Conservation (phyloP, 371 early-diverging fungal genomes). For the Quaeritorhiza haematococci region DNA sequence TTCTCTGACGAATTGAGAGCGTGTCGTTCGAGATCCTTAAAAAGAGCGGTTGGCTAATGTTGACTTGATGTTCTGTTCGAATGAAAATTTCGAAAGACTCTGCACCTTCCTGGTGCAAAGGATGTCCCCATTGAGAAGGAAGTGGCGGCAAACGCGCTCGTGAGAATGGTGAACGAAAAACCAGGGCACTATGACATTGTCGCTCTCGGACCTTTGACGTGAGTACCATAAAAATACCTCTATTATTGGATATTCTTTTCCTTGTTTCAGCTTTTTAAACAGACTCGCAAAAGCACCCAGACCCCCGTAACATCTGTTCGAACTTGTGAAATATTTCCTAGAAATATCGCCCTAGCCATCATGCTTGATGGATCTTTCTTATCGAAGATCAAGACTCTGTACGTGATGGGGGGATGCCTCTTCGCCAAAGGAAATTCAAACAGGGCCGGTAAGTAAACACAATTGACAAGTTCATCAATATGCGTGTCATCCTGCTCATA, state of each 20-base stretch:
- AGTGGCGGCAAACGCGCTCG: constrained; percentile 20
- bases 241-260: neutral
- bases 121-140: constrained; percentile 5
- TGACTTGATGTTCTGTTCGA: no score
- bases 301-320: no score
- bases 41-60: no score
- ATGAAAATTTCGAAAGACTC: no score
- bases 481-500: no score
- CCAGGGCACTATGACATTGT: constrained; percentile 20
- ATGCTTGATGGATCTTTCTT: constrained; percentile 28
- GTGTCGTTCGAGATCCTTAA: no score
- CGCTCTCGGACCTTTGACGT: constrained; percentile 35
- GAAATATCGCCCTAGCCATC: constrained; percentile 34
- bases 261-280: no score
- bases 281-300: no score
- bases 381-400: constrained; percentile 19
- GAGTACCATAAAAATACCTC: constrained; percentile 2
- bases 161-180: constrained; percentile 17
- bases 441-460: constrained; percentile 28
- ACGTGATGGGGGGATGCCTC: constrained; percentile 37
- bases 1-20: no score
- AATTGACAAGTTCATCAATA: no score
- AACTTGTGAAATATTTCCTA: no score
- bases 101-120: constrained; percentile 7
- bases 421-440: constrained; percentile 32